Conservation (phyloP, 345 rosid genomes). For the Gossypium sturtianum region DNA sequence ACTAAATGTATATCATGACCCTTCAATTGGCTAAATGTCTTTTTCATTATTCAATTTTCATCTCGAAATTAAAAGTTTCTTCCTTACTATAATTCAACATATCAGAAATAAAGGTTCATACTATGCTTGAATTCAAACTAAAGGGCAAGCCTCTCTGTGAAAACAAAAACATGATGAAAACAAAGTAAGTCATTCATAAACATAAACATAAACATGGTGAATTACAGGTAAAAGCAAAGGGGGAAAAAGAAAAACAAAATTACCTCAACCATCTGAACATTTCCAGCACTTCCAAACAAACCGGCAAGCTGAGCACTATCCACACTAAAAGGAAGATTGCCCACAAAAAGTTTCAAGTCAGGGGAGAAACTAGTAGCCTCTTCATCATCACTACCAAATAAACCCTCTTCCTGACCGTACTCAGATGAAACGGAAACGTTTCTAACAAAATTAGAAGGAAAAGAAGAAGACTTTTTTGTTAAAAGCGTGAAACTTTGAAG, state of each 20-base stretch:
- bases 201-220: neutral
- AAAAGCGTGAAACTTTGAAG: constrained; percentile 22
- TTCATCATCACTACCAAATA: constrained; percentile 30
- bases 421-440: constrained; percentile 62
- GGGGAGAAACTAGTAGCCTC: constrained; percentile 51
- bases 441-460: constrained; percentile 42
- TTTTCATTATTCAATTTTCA: neutral
- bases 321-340: constrained; percentile 82
- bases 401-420: constrained; percentile 58
- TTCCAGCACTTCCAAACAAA: constrained; percentile 69
- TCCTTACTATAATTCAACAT: neutral
- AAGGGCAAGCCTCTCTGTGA: neutral
- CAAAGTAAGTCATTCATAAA: neutral
- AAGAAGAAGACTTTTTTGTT: neutral
- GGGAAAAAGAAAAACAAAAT: neutral
- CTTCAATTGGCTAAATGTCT: neutral
- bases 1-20: neutral
- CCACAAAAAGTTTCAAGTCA: constrained; percentile 85
- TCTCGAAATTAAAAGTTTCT: neutral
- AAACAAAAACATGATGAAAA: neutral
- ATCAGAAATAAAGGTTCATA: neutral
- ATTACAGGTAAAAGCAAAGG: neutral
- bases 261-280: constrained; percentile 98
- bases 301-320: constrained; percentile 92
- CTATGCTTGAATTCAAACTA: neutral